Evolutionary conservation across 352 stramenopile genomes (phyloP).

Genomic region (Peronospora farinosa): DNA sequence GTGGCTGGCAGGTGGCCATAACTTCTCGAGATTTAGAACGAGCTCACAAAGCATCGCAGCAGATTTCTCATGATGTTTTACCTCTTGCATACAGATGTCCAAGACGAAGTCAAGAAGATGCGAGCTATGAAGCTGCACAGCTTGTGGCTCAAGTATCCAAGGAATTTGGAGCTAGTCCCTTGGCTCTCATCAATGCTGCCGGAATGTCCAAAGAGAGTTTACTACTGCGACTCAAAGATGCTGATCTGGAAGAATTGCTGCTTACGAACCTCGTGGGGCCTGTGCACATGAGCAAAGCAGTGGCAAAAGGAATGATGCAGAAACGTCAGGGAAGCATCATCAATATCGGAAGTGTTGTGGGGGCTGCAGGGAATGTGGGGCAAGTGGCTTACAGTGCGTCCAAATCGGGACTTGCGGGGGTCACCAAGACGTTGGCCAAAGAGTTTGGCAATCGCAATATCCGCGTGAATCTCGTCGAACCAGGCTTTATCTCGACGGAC

Average conservation of each 20-base stretch:
- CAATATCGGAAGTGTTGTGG: constrained; percentile 83
- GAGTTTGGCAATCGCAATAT: constrained; percentile 81
- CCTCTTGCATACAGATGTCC: constrained; percentile 57
- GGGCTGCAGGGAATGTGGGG: constrained; percentile 59
- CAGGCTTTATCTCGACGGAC: constrained; percentile 76
- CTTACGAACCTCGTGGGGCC: constrained; percentile 72
- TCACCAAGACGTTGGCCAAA: constrained; percentile 78
- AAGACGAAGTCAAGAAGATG: constrained; percentile 19
- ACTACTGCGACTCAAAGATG: constrained; percentile 53
- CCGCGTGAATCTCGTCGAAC: constrained; percentile 84
- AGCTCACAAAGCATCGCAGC: constrained; percentile 41
- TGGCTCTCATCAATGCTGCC: constrained; percentile 68
- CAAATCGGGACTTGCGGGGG: constrained; percentile 66
- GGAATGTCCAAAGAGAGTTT: constrained; percentile 66
- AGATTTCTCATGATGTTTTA: constrained; percentile 42
- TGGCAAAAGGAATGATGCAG: constrained; percentile 74
- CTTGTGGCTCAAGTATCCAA: constrained; percentile 43
- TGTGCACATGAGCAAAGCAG: constrained; percentile 67
- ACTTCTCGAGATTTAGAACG: constrained; percentile 57
- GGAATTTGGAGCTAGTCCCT: constrained; percentile 34
- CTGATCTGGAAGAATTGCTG: constrained; percentile 62
- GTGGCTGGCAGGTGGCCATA: constrained; percentile 66
- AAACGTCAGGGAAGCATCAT: constrained; percentile 65
- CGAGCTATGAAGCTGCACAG: constrained; percentile 18
- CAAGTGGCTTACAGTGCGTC: constrained; percentile 80